Base-by-base conservation (phyloP, 345 rosid genomes). In the Noccaea caerulescens region DNA sequence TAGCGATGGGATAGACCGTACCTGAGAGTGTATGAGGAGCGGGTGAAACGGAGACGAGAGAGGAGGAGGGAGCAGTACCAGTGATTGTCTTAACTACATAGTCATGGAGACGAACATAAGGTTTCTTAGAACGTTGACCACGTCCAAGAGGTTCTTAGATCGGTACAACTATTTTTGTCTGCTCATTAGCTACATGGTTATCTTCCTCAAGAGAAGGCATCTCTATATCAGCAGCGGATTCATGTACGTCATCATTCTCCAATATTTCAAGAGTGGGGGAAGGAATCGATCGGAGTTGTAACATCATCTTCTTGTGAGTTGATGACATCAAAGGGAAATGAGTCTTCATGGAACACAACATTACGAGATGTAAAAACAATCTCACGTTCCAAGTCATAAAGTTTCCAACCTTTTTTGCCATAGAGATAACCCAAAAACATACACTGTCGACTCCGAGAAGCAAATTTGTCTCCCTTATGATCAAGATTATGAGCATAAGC, bases 381-480 rank as follows among this genome's bases (percentile, higher is more conserved):
- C 0, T 62, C 2, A 0, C 11, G 5, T 2, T 25, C 54, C 1
- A 62, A 4, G 5, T 44, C 67, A 44, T 12, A 44, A 0, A 62
- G 5, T 0, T 3, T 11, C 54, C 67, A 62, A 0, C 67, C 54
- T 30, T 62, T 62, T 23, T 62, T 62, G 4, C 20, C 67, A 4
- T 44, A 62, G 0, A 27, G 38, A 1, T 62, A 62, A 0, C 53
- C 53, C 2, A 5, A 39, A 42, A n/a, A n/a, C n/a, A n/a, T n/a
- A n/a, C n/a, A n/a, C n/a, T n/a, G n/a, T n/a, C n/a, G n/a, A n/a
- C n/a, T n/a, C n/a, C n/a, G n/a, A n/a, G n/a, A n/a, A 0, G 18
- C 38, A 30, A 62, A 62, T 10, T 62, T 62, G 8, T 62, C 67
- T 0, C 52, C 41, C 10, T 25, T 44, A 27, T 62, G 37, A 25